phyloP scores from a whole-genome alignment of 1,284 basidiomycete species.

The Schizophyllum commune region DNA sequence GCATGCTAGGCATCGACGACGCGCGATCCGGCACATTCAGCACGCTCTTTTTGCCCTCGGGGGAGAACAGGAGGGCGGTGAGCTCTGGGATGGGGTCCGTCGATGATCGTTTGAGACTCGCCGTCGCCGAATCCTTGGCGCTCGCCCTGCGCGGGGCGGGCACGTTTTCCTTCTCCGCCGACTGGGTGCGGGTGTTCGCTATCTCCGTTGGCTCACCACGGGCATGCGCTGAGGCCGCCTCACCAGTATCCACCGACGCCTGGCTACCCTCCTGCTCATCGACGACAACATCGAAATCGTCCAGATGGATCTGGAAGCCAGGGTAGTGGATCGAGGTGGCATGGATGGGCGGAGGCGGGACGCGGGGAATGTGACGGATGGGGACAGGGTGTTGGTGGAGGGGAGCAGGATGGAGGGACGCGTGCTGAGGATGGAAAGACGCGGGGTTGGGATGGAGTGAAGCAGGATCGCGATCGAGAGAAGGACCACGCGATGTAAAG shows the following conservation, averaged over 20 bases:
- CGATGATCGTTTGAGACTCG: not conserved
- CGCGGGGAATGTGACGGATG: slow-evolving; percentile 29
- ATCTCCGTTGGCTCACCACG: too few relatives aligned
- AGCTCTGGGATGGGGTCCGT: not conserved
- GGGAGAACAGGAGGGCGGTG: not conserved
- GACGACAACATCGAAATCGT: slow-evolving; percentile 31
- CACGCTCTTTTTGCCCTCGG: not conserved
- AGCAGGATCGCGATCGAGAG: too few relatives aligned
- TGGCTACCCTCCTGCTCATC: not conserved
- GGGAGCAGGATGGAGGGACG: not conserved
- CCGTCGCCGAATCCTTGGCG: not conserved
- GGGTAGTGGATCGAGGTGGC: slow-evolving; percentile 64
- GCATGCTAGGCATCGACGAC: not conserved
- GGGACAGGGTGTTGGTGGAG: too few relatives aligned
- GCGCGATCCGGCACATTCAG: not conserved
- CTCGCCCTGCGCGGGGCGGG: not conserved
- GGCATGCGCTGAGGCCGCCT: too few relatives aligned
- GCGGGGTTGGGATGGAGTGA: too few relatives aligned
- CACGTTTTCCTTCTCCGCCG: not conserved
- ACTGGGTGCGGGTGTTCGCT: slow-evolving; percentile 14
- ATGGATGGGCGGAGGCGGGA: slow-evolving; percentile 37
- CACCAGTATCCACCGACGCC: too few relatives aligned
- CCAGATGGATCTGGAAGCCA: slow-evolving; percentile 57
- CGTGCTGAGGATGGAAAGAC: too few relatives aligned
- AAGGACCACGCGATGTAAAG: too few relatives aligned